phyloP scores from a whole-genome alignment of 345 rosid genomes.

The Iberis pinnata region DNA sequence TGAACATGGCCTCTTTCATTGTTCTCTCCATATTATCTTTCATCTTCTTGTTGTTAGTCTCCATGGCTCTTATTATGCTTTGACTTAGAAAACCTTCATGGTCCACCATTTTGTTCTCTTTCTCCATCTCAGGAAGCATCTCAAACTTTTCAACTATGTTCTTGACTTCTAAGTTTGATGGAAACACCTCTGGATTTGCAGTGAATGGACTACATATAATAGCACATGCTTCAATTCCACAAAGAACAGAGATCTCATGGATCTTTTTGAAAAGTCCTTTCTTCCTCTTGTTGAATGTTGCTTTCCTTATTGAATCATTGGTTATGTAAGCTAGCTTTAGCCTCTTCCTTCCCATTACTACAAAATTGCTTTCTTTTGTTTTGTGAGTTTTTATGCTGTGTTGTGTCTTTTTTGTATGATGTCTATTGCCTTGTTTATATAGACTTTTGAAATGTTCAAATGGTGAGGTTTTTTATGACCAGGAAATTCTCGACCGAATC shows the following conservation, averaged over 20 bases:
- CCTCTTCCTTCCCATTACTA: no score
- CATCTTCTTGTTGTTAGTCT: constrained; percentile 5
- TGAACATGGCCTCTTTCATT: constrained; percentile 18
- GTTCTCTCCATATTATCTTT: constrained; percentile 17
- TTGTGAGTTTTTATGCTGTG: no score
- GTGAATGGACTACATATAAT: constrained; percentile 24
- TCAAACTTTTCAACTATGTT: constrained; percentile 16
- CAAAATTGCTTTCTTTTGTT: no score
- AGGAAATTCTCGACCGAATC: no score
- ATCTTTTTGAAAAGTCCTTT: constrained; percentile 32
- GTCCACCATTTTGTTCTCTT: constrained; percentile 30
- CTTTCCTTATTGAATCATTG: constrained; percentile 32
- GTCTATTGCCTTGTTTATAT: no score
- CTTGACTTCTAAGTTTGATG: constrained; percentile 11
- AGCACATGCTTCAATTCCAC: constrained; percentile 32
- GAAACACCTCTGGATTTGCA: constrained; percentile 31
- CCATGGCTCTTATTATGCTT: constrained; percentile 17
- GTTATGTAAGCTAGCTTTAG: constrained; percentile 29
- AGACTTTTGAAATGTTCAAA: no score
- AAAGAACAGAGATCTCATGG: constrained; percentile 30
- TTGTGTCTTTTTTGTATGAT: no score
- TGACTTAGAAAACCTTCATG: constrained; percentile 31
- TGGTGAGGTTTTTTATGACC: no score
- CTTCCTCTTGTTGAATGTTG: constrained; percentile 35
- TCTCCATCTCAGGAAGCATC: constrained; percentile 11